Evolutionary conservation across 192 early-diverging fungal genomes (phyloP), one percentile per base, ranked within the genome.

Genomic region (Linnemannia exigua): DNA sequence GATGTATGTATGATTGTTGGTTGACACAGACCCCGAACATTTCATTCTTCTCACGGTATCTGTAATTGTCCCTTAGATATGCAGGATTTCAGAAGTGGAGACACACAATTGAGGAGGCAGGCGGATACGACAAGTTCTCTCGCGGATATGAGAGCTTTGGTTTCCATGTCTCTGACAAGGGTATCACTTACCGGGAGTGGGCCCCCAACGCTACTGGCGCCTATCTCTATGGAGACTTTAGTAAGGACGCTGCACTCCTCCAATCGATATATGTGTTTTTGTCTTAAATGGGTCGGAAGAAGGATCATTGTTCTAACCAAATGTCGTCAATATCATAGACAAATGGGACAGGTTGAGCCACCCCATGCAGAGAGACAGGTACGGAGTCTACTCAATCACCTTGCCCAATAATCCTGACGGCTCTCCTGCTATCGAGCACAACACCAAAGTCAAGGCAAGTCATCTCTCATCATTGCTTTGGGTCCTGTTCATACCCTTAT

Each of bases 131-230:
- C 76, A 89, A 90, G 61, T 99, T 97, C 87, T 92, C 96, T 25
- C 92, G 93, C 25, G 94, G 94, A 33, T 97, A 96, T 79, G 94
- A 97, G 75, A 73, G 81, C 35, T 94, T 95, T 82, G 98, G 98
- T 1, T 95, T 99, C 80, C 92, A 94, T 76, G 90, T 95, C 28
- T 88, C 88, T n/a, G 47, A 80, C 20, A 91, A 94, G 66, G 91
- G 89, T 31, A 94, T 98, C 68, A 77, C 90, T 7, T 99, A 98
- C 89, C 90, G 96, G n/a, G 98, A 99, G 88, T 99, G 97, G 97
- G 97, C 97, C 47, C 98, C 98, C 11, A 94, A 93, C 61, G 97
- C 95, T 12, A 82, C 74, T 20, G 84, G 87, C 36, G 97, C 97
- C 28, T 94, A 88, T 74, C 90, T 99, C 44, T 91, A 98, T 77